A percentile compares a stretch with the other conserved stretches of the same genome.
phyloP scores from a whole-genome alignment of 75 land plant genomes.

The Cunninghamia lanceolata region DNA sequence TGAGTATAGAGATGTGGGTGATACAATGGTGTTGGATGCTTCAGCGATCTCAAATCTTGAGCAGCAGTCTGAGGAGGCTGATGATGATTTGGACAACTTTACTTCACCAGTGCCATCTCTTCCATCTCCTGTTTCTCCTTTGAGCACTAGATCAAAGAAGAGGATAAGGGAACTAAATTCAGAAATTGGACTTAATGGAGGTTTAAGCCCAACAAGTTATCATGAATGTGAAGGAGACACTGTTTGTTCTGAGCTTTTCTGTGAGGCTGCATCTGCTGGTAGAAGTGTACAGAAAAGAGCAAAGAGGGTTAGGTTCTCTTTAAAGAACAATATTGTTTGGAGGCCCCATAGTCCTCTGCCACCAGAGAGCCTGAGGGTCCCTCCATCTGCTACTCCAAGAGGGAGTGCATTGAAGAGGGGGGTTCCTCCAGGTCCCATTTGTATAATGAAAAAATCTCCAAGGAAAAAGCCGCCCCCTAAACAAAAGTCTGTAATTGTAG shows the following conservation, averaged over 20 bases:
- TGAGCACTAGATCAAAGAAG: not conserved
- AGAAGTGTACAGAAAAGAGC: slow-evolving; percentile 19
- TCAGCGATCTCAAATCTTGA: not conserved
- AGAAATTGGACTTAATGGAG: not conserved
- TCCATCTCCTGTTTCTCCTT: not conserved
- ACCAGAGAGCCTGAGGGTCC: slow-evolving; percentile 34
- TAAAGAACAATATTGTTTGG: slow-evolving; percentile 48
- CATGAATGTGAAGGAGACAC: not conserved
- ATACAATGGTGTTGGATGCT: not conserved
- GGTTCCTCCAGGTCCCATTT: slow-evolving; percentile 44
- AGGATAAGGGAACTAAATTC: not conserved
- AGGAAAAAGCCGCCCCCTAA: not conserved
- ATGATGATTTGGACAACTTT: not conserved
- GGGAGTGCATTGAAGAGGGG: slow-evolving; percentile 54
- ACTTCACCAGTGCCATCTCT: not conserved
- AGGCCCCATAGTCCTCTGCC: slow-evolving; percentile 43
- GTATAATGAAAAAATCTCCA: slow-evolving; percentile 9
- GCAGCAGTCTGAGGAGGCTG: not conserved
- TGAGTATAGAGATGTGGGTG: not conserved
- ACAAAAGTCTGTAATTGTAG: not conserved
- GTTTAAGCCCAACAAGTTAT: not conserved
- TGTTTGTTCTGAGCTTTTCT: not conserved
- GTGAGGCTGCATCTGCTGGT: not conserved
- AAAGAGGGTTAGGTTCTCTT: slow-evolving; percentile 43
- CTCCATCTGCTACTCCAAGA: slow-evolving; percentile 46